Evolutionary conservation across 2,329 filamentous ascomycete genomes (phyloP), one percentile per base, ranked within the genome.

Genomic region (Monosporascus sp.): DNA sequence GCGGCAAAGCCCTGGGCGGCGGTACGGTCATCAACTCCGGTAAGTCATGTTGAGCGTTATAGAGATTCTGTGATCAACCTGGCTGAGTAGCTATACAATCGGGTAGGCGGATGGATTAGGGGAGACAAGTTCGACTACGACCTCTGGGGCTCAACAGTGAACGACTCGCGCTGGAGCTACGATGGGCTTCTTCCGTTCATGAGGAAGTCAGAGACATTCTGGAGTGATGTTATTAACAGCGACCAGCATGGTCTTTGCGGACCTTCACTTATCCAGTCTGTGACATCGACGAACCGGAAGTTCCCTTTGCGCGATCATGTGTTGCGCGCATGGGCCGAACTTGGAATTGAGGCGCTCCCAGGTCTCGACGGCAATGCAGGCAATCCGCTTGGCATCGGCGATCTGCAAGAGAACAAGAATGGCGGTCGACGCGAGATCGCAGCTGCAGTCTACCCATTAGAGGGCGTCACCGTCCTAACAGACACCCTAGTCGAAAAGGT

Each of bases 61-160:
- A 7, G 1, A 44, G 3, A 46, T 15, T 26, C 7, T 3, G 3
- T 26, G 7, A n/a, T 17, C n/a, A 7, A 17, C 3, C 7, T 46
- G 6, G 17, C 26, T 14, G n/a, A 26, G 14, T 18, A 14, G 22
- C 2, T 44, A 3, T 24, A 8, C 44, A 3, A 22, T 28, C 6
- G 15, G 11, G 28, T 26, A 57, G 66, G 61, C 7, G 63, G 57
- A 7, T 72, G 74, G 63, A 68, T 71, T n/a, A 68, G 73, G 37
- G 74, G 73, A 3, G 67, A 68, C 20, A 63, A 62, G 11, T 61
- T 61, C 18, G 74, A 76, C 55, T 77, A 72, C 56, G 66, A 77
- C 48, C 63, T 67, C 45, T 77, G 74, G 76, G 74, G 71, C 1
- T 7, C 55, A 47, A n/a, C 55, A 48, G 44, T 58, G 40, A 6